Evolutionary conservation across 1,284 basidiomycete genomes (phyloP).

Genomic region (Puccinia hordei): DNA sequence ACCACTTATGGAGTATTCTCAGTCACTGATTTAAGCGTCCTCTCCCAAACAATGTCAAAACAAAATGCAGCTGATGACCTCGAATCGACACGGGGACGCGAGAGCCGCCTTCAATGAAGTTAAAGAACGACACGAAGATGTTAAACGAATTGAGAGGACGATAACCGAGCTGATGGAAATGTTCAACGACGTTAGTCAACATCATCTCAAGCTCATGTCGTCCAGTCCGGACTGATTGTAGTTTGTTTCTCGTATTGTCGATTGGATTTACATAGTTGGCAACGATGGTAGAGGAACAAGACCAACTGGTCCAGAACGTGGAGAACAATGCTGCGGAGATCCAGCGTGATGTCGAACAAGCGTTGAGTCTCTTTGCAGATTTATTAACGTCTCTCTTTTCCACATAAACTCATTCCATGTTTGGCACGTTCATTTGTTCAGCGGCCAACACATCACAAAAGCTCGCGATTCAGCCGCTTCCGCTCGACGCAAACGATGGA

Average conservation of each 20-base stretch:
- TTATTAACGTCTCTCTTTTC: neutral
- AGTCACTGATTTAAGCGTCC: no score
- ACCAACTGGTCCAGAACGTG: slow-evolving; percentile 60
- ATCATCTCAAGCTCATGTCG: neutral
- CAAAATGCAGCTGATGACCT: slow-evolving; percentile 79
- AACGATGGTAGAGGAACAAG: slow-evolving; percentile 67
- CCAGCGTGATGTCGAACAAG: slow-evolving; percentile 70
- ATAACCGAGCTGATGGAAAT: slow-evolving; percentile 83
- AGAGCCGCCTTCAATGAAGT: slow-evolving; percentile 84
- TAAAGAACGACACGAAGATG: slow-evolving; percentile 84
- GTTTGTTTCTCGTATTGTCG: neutral
- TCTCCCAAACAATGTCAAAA: no score
- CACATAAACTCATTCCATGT: neutral
- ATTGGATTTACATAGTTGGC: slow-evolving; percentile 69
- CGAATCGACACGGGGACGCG: slow-evolving; percentile 80
- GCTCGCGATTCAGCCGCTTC: slow-evolving; percentile 74
- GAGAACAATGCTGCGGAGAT: slow-evolving; percentile 69
- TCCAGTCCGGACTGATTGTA: neutral
- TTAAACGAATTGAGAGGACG: slow-evolving; percentile 82
- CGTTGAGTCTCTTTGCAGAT: slow-evolving; percentile 63
- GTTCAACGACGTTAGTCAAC: slow-evolving; percentile 75
- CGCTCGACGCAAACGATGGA: slow-evolving; percentile 70
- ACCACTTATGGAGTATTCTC: no score
- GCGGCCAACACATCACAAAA: slow-evolving; percentile 69
- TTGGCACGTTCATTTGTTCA: slow-evolving; percentile 24